These are phyloP conservation scores for Vitellaria paradoxa DNA, from an alignment of 179 eudicot species.

Conservation along the genomic window DNA sequence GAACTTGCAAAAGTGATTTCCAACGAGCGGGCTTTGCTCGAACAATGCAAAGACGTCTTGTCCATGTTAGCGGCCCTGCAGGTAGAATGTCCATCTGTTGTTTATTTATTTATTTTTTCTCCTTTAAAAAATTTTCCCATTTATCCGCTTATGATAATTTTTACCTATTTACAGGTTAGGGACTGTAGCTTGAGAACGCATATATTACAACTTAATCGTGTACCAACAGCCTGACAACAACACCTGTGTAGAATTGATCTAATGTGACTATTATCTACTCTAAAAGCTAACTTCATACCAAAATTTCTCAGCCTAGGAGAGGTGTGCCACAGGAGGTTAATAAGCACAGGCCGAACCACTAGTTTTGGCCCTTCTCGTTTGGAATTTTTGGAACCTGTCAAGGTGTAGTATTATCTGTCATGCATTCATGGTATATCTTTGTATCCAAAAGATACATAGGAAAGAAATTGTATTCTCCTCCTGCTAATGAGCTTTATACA, in stretches of 20 bases:
- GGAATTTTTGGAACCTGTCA: slow-evolving; percentile 18
- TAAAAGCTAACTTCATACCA: slow-evolving; percentile 37
- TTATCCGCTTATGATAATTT: not conserved
- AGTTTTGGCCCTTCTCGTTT: slow-evolving; percentile 17
- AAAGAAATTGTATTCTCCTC: slow-evolving; percentile 6
- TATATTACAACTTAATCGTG: slow-evolving; percentile 67
- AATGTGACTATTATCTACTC: slow-evolving; percentile 31
- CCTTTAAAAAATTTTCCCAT: not conserved
- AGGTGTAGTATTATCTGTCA: slow-evolving; percentile 1
- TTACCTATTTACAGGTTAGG: slow-evolving; percentile 55
- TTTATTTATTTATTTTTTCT: not conserved
- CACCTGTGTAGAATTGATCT: slow-evolving; percentile 61
- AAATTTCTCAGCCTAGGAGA: slow-evolving; percentile 18
- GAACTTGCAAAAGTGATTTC: slow-evolving; percentile 63
- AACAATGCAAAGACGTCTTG: slow-evolving; percentile 66
- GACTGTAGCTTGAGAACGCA: slow-evolving; percentile 90
- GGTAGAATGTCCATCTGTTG: slow-evolving; percentile 33
- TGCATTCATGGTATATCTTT: slow-evolving; percentile 9
- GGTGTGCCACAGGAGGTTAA: slow-evolving; percentile 17
- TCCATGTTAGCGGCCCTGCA: slow-evolving; percentile 64
- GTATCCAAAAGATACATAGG: slow-evolving; percentile 2
- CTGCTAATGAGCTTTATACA: slow-evolving; percentile 17
- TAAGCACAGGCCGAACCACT: slow-evolving; percentile 3
- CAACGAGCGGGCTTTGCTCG: slow-evolving; percentile 65
- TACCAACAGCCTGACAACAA: slow-evolving; percentile 64